Conservation (phyloP, 2,329 filamentous ascomycete genomes). For the Pseudogymnoascus sp. region DNA sequence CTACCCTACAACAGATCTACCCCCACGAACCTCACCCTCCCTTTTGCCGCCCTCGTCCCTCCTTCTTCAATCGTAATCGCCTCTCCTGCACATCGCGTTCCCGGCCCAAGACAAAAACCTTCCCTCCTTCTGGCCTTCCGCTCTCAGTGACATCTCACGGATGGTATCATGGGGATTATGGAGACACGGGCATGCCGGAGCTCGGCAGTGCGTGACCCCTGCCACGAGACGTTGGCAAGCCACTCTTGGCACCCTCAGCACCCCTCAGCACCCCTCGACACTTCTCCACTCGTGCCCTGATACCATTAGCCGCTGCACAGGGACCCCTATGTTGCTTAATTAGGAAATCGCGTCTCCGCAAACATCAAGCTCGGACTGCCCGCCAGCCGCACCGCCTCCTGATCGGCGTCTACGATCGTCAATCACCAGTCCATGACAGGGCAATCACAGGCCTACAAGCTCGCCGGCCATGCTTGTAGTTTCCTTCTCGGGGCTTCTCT, state of each 20-base stretch:
- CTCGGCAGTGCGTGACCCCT: constrained; percentile 2
- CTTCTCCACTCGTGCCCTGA: neutral
- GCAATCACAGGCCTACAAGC: neutral
- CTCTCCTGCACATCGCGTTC: neutral
- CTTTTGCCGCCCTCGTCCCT: neutral
- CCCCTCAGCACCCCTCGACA: neutral
- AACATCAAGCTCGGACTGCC: neutral
- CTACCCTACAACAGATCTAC: neutral
- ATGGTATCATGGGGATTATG: neutral
- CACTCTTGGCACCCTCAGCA: neutral
- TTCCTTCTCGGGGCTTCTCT: neutral
- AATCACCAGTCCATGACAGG: neutral
- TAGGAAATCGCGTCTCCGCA: neutral
- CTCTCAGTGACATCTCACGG: neutral
- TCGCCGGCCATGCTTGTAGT: neutral
- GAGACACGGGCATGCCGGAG: neutral
- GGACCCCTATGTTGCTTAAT: neutral
- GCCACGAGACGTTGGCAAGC: neutral
- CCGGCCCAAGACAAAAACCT: neutral
- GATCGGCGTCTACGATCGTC: neutral
- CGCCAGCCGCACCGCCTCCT: neutral
- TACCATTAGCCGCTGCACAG: neutral
- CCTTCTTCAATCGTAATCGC: neutral
- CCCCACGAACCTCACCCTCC: neutral
- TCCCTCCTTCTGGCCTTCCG: neutral